phyloP scores from a whole-genome alignment of 495 filamentous ascomycete species.

The Xylona heveae region DNA sequence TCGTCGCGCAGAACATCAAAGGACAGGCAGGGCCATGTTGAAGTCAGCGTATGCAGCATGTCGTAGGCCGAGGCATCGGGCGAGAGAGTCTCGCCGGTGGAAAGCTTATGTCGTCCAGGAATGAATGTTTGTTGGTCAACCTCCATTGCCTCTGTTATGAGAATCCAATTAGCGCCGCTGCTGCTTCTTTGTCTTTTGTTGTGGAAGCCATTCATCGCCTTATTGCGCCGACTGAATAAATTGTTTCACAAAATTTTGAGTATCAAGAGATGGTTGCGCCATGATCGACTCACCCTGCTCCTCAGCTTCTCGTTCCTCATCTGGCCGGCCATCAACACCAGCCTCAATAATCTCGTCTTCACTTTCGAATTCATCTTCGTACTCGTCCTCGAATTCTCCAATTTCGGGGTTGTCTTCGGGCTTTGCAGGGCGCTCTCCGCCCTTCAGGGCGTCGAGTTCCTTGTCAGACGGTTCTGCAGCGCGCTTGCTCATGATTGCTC shows the following conservation, averaged over 20 bases:
- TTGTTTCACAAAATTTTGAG: too few species aligned
- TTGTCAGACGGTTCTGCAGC: constrained; percentile 15
- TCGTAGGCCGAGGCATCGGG: constrained; percentile 85
- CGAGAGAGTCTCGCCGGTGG: constrained; percentile 69
- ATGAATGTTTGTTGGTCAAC: constrained; percentile 86
- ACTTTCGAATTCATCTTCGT: constrained; percentile 90
- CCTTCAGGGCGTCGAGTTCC: constrained; percentile 20
- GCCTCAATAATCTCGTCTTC: constrained; percentile 92
- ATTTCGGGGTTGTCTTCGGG: constrained; percentile 27
- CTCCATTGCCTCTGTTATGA: constrained; percentile 52
- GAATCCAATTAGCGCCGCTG: constrained; percentile 8
- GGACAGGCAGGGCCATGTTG: constrained; percentile 89
- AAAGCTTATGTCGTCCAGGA: constrained; percentile 68
- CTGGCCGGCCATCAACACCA: constrained; percentile 76
- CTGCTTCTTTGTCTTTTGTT: background rate
- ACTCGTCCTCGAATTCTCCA: constrained; percentile 89
- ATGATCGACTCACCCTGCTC: constrained; percentile 37
- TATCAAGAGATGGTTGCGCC: too few species aligned
- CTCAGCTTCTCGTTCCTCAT: constrained; percentile 80
- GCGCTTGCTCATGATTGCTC: constrained; percentile 23
- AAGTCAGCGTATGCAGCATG: constrained; percentile 82
- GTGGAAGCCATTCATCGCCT: background rate
- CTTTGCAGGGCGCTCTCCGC: constrained; percentile 17
- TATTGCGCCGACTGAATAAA: too few species aligned
- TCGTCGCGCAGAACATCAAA: constrained; percentile 80